phyloP scores from a whole-genome alignment of 305 asterid species.

The Fraxinus dipetala region DNA sequence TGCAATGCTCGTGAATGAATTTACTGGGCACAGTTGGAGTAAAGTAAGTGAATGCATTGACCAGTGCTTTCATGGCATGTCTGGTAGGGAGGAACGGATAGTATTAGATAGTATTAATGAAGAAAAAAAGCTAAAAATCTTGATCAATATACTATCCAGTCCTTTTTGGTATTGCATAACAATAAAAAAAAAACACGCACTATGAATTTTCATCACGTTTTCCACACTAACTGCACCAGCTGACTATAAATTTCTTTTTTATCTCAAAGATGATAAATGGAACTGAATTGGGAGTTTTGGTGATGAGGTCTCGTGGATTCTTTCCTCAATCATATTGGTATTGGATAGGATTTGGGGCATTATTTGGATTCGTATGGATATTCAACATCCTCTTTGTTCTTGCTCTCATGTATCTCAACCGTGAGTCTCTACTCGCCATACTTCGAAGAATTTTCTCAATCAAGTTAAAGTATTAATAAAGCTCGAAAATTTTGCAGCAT shows the following conservation, averaged over 20 bases:
- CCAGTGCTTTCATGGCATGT: background rate
- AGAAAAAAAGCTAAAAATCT: background rate
- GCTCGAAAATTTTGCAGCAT: slow-evolving; percentile 20
- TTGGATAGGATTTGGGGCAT: slow-evolving; percentile 30
- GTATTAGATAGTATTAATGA: background rate
- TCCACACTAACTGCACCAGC: background rate
- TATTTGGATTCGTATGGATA: slow-evolving; percentile 20
- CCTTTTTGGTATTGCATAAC: background rate
- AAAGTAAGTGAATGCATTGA: slow-evolving; percentile 36
- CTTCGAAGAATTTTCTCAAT: background rate
- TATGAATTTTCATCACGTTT: background rate
- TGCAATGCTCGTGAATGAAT: slow-evolving; percentile 65
- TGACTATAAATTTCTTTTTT: background rate
- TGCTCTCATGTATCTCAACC: slow-evolving; percentile 24
- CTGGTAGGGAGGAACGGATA: background rate
- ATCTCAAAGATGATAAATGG: background rate
- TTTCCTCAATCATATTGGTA: slow-evolving; percentile 30
- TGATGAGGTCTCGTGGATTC: slow-evolving; percentile 25
- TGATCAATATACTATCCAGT: background rate
- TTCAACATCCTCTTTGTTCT: slow-evolving; percentile 25
- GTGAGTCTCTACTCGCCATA: slow-evolving; percentile 17
- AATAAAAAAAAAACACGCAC: background rate
- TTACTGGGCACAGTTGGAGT: slow-evolving; percentile 60
- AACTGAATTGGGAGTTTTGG: slow-evolving; percentile 16
- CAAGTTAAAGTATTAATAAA: background rate